phyloP scores from a whole-genome alignment of 2,329 filamentous ascomycete genomes.

The Fragosphaeria purpurea region DNA sequence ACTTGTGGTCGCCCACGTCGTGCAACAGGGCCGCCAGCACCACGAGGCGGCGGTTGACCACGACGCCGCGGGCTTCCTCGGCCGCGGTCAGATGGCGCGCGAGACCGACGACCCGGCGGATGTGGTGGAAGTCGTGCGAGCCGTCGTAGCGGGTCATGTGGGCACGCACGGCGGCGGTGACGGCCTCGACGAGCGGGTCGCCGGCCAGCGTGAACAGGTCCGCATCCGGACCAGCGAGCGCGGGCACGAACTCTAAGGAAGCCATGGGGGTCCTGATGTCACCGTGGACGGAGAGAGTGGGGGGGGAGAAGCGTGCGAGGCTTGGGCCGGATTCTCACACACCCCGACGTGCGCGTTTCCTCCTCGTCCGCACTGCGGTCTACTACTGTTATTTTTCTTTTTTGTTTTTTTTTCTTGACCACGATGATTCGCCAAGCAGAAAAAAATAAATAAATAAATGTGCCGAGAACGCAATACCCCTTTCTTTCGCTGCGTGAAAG shows the following conservation, averaged over 20 bases:
- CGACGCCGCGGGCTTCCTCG: constrained; percentile 5
- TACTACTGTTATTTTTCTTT: too few species aligned
- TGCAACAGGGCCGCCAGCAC: constrained; percentile 69
- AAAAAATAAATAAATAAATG: too few species aligned
- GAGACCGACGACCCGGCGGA: constrained; percentile 67
- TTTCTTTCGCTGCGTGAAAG: too few species aligned
- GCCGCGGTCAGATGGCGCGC: constrained; percentile 51
- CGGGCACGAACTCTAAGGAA: too few species aligned
- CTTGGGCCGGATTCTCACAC: neutral
- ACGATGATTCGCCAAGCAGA: too few species aligned
- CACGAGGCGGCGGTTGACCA: constrained; percentile 43
- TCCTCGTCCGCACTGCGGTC: too few species aligned
- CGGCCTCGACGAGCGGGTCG: constrained; percentile 40
- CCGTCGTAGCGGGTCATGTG: constrained; percentile 74
- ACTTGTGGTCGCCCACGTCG: constrained; percentile 83
- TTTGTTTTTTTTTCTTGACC: too few species aligned
- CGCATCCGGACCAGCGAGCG: too few species aligned
- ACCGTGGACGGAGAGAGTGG: neutral
- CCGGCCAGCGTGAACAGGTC: constrained; percentile 19
- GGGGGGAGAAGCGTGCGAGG: neutral
- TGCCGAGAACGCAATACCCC: too few species aligned
- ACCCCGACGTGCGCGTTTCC: neutral
- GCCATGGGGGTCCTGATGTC: too few species aligned
- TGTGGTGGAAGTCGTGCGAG: constrained; percentile 82
- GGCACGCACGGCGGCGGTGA: constrained; percentile 53